Base-by-base conservation (phyloP, 208 protist genomes). In the Trypanosoma theileri region DNA sequence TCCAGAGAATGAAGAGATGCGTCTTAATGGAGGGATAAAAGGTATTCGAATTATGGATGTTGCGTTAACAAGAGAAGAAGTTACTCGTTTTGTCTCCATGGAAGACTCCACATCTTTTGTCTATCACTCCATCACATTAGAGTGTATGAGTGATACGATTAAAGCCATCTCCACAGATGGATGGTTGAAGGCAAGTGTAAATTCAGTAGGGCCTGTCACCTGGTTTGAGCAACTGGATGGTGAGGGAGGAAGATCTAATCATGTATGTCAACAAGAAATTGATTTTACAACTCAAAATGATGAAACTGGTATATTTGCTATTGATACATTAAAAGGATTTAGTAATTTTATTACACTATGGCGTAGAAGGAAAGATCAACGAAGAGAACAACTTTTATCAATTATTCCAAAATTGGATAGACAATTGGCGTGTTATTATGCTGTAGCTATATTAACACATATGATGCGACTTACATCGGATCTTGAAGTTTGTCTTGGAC, bases 21-120 rank as follows among this genome's bases (percentile, higher is more conserved):
- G 42, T 28, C 71, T 96, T 9, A 62, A 79, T 14, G 93, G 93
- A 21, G 86, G 88, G n/a, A 71, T 97, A 16, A 84, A 77, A 54
- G 79, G 79, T 55, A 62, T 97, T 51, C 71, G 81, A 24, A 60
- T 97, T 7, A 94, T 88, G 61, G 81, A 88, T 44, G 42, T 73
- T 48, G 85, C 90, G 24, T 62, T 97, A 66, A 71, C 69, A 24
- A 56, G 19, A 24, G 61, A 75, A 16, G 71, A 70, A 26, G 40
- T 76, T 22, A 31, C 0, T 24, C 13, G 48, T 1, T 60, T 76
- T 24, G 12, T 35, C 4, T 22, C 71, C 3, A 16, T 61, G 21
- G n/a, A 19, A 12, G 26, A 31, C 11, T 1, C 11, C 7, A 46
- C 58, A 17, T 22, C 16, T 7, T 4, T 45, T 54, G 1, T 19